Evolutionary conservation across 305 asterid genomes (phyloP).

Genomic region (Solanum hybrid): DNA sequence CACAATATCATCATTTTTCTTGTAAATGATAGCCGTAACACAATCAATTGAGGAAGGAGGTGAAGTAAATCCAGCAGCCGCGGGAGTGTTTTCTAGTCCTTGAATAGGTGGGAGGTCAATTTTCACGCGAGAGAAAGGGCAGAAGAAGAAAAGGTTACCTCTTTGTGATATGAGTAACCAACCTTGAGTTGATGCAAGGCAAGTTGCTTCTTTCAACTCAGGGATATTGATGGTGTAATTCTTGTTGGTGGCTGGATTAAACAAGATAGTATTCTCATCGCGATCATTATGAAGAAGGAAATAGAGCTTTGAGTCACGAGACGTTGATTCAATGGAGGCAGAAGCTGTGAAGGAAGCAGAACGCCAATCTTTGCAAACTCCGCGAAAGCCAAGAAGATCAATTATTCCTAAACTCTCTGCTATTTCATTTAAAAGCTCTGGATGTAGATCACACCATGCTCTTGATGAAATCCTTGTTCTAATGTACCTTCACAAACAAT

Average conservation of each 20-base stretch:
- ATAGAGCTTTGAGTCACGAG: neutral
- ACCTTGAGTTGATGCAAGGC: slow-evolving; percentile 22
- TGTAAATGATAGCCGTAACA: neutral
- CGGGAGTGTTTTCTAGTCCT: slow-evolving; percentile 6
- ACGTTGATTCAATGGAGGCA: slow-evolving; percentile 9
- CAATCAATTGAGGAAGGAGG: slow-evolving; percentile 19
- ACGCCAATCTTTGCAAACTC: slow-evolving; percentile 23
- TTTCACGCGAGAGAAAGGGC: slow-evolving; percentile 22
- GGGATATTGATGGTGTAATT: slow-evolving; percentile 8
- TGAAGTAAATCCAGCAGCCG: slow-evolving; percentile 12
- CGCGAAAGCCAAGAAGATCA: slow-evolving; percentile 19
- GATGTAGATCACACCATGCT: slow-evolving; percentile 20
- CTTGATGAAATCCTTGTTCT: neutral
- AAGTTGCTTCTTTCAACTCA: slow-evolving; percentile 16
- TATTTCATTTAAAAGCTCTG: slow-evolving; percentile 15
- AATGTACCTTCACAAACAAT: neutral
- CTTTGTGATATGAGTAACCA: slow-evolving; percentile 19
- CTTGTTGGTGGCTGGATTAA: neutral
- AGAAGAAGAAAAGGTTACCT: slow-evolving; percentile 21
- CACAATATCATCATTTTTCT: neutral
- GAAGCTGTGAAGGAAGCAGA: slow-evolving; percentile 13
- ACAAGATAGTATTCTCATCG: neutral
- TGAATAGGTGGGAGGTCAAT: slow-evolving; percentile 18
- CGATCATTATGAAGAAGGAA: neutral
- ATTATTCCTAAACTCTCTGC: slow-evolving; percentile 7